Base-by-base conservation (phyloP, 1,139 yeast species). In the Blastobotrys raffinosifermentans region DNA sequence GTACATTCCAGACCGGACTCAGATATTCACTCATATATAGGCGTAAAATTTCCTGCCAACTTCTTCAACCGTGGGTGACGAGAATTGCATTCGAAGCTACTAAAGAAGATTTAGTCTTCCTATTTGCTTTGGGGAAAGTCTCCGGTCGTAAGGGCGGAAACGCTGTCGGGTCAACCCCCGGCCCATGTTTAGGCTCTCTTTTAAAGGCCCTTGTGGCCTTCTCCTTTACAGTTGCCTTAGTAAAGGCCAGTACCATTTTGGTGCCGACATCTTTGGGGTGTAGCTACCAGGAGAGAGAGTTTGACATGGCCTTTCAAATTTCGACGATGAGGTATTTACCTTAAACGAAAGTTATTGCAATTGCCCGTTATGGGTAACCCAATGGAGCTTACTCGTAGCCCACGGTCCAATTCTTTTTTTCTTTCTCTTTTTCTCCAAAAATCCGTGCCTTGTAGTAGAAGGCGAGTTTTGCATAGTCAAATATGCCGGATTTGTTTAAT, bases 91-190 rank as follows among this genome's bases (percentile, higher is more conserved):
- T 44, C 57, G 46, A 52, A 53, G 58, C 58, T 41, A 52, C 56
- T 32, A 13, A 37, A 48, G 50, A 41, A 20, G 19, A 18, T 19
- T 26, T 11, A 17, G 32, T 22, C 35, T 26, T 31, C 31, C 29
- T 22, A 45, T 8, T 25, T 37, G 57, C 58, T 53, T 54, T 47
- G 57, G 58, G 58, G 57, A 54, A 54, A 54, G 58, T 54, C 58
- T 54, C 58, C 58, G 58, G 57, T 50, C 51, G 44, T 18, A 29
- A 29, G 39, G 25, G 57, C 55, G 50, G 55, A 54, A 42, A 54
- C 50, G 56, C 40, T 6, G 7, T 6, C 15, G 11, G 15, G 15
- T n/a, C 7, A n/a, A n/a, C n/a, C n/a, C 30, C 18, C 17, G 14
- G 10, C 16, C 16, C 14, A 18, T 11, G 18, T 11, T 14, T 26